These are phyloP conservation scores for Ophiobolus disseminans DNA, from an alignment of 2,329 filamentous ascomycete genomes.

Conservation along the genomic window DNA sequence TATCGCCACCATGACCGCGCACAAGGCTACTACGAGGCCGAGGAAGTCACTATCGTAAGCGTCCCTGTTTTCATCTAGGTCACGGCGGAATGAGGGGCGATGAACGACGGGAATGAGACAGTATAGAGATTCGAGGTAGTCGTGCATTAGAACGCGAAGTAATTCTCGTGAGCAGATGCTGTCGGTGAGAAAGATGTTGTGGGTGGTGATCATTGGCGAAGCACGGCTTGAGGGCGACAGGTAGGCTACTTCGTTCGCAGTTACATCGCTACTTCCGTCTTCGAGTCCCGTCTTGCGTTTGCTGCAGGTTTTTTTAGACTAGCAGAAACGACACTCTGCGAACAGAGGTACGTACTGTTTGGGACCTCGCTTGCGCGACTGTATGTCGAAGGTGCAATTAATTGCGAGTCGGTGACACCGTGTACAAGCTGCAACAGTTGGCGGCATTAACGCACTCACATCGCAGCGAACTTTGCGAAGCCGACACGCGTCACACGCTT, in stretches of 20 bases:
- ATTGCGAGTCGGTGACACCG: background rate
- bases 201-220: background rate
- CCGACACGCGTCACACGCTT: background rate
- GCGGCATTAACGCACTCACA: background rate
- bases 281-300: background rate
- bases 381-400: background rate
- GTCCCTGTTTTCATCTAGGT: background rate
- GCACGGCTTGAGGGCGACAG: background rate
- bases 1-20: background rate
- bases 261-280: background rate
- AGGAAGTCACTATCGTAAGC: background rate
- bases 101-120: slow-evolving; percentile 4
- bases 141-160: background rate
- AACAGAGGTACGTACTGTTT: background rate
- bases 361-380: background rate
- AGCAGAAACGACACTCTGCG: background rate
- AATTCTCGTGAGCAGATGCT: background rate
- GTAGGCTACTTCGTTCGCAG: background rate
- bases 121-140: slow-evolving; percentile 3
- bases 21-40: background rate
- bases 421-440: background rate
- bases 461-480: background rate
- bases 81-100: slow-evolving; percentile 1
- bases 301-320: background rate
- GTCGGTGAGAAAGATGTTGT: background rate